Evolutionary conservation across 108 stramenopile genomes (phyloP), one percentile per base, ranked within the genome.

Genomic region (Cyclotella cryptica): DNA sequence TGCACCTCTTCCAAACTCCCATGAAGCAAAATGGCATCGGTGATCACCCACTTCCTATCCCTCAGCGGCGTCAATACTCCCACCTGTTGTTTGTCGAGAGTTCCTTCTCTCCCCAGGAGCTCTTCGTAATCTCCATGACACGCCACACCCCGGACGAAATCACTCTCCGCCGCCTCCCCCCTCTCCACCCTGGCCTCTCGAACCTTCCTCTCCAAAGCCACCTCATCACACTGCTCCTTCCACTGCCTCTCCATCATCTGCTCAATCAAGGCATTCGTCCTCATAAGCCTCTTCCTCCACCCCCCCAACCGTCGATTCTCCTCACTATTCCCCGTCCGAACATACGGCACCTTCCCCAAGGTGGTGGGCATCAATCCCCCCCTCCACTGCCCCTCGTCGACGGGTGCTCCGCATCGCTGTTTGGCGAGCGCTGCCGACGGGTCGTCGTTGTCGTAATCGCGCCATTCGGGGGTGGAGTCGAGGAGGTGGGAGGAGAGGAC

Each of bases 281-380:
- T 57, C 58, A 52, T 73, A 35, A 80, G 58, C 14, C 79, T n/a
- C 1, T 14, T 30, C 26, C 67, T 58, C 15, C 69, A 26, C 3
- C 39, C 42, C 17, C 39, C 41, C 26, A 18, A 15, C 17, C 53
- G 22, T 11, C 65, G 49, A 27, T 54, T 21, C 68, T 51, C 60
- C 68, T 49, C 26, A 44, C 35, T 54, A 19, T 46, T 45, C 7
- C 77, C 44, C 17, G 21, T 29, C 27, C 24, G 11, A 13, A 52
- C 61, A 28, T 27, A 35, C 15, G 40, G 58, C 69, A 26, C 71
- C 59, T 58, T 41, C n/a, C 57, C 66, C 66, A 80, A 42, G 26
- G 58, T 69, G 46, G 79, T 74, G 19, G 79, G 66, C 67, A 69
- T 55, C 26, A 80, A 30, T 46, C 79, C 79, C 10, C 79, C 79